Base-by-base conservation (phyloP, 441 rosid genomes). In the Brassica hybrid region DNA sequence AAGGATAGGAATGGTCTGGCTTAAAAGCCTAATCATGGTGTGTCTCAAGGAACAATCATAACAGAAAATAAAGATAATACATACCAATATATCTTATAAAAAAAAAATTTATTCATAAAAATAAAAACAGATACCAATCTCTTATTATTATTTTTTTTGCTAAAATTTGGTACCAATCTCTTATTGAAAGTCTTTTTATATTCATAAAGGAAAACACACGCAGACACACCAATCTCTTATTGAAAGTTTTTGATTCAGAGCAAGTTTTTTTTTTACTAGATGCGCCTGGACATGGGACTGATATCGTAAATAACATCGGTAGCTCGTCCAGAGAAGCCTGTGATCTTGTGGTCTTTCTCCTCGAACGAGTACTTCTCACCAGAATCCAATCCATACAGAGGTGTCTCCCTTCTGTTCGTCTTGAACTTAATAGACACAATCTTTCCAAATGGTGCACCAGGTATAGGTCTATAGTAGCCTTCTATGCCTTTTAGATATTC, bases 331-430 rank as follows among this genome's bases (percentile, higher is more conserved):
- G 7, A 7, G 21, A 52, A 52, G 11, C 10, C 58, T 2, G 58
- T 52, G 58, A 52, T 52, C 58, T 52, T 52, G 19, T 52, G 58
- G 21, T 8, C 21, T 52, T 52, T 14, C 30, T 79, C 67, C 7
- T 56, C 79, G 0, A 69, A 36, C 2, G 65, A 32, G 56, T 73
- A 73, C 65, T 72, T 72, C 68, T 72, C 64, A 34, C 81, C 81
- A 0, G 81, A 59, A 14, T 72, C 69, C 64, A 32, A 23, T 14
- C 73, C 81, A 17, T 34, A 72, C 19, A 19, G 77, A 38, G 9
- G 10, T 10, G 77, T 58, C 56, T 58, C 77, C 9, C 68, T 66
- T 59, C 66, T 78, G 77, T 72, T 78, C 2, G 77, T 78, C 73
- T 72, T 72, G 50, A 78, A 78, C 73, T 21, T 9, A 45, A 77